Conservation (phyloP, 108 stramenopile species). For the Cyclotella sp. region DNA sequence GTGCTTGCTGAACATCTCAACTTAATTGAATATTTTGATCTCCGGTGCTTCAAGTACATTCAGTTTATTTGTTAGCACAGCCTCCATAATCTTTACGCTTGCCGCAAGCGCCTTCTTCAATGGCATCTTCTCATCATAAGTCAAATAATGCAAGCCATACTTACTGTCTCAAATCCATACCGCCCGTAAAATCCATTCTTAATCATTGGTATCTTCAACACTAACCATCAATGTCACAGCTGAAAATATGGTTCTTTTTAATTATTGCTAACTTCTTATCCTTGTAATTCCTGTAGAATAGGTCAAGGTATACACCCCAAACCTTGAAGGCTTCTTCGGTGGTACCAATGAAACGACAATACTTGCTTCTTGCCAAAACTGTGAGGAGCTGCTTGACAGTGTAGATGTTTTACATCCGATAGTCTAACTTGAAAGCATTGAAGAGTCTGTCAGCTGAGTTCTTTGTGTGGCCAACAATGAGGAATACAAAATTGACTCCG, state of each 20-base stretch:
- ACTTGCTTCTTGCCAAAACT: not conserved
- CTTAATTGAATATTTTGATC: no score
- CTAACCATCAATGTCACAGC: not conserved
- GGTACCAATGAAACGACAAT: not conserved
- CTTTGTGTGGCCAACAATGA: not conserved
- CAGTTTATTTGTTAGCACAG: no score
- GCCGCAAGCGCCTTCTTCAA: no score
- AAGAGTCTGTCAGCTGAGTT: no score
- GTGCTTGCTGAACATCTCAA: no score
- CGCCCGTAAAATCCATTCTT: not conserved
- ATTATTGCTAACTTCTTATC: no score
- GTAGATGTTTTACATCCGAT: not conserved
- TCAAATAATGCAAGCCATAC: not conserved
- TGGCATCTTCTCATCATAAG: not conserved
- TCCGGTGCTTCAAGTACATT: no score
- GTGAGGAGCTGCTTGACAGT: not conserved
- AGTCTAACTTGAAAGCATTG: slow-evolving; percentile 3
- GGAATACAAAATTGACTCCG: slow-evolving; percentile 3
- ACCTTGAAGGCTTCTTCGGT: not conserved
- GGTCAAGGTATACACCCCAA: not conserved
- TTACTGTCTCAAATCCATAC: not conserved
- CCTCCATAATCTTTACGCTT: no score
- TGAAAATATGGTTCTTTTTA: no score
- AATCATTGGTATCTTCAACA: not conserved
- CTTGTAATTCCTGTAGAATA: no score